phyloP scores from a whole-genome alignment of 345 rosid genomes.

The Mangifera indica region DNA sequence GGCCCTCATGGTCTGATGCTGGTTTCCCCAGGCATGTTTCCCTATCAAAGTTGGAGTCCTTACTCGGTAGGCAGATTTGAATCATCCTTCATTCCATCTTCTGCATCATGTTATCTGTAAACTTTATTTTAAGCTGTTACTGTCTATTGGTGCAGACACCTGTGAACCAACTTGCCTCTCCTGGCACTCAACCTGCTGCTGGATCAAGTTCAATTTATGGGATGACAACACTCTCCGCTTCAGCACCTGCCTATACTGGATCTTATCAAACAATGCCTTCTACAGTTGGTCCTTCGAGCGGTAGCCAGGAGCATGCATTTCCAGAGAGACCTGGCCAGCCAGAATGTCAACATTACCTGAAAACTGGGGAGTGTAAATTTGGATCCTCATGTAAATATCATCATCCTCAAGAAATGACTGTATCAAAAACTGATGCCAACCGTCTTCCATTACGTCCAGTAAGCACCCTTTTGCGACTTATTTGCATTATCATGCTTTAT shows the following conservation, averaged over 20 bases:
- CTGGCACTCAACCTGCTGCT: conserved; percentile 50
- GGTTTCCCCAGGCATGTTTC: conserved; percentile 67
- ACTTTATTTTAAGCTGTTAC: conserved; percentile 1
- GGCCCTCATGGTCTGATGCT: conserved; percentile 72
- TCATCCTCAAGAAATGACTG: conserved; percentile 66
- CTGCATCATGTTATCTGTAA: neutral
- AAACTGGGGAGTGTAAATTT: conserved; percentile 83
- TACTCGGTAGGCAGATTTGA: conserved; percentile 55
- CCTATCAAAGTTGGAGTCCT: conserved; percentile 68
- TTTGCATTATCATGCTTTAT: conserved; percentile 17
- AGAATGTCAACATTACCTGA: conserved; percentile 82
- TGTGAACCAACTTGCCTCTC: conserved; percentile 53
- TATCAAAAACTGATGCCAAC: conserved; percentile 42
- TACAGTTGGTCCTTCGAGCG: conserved; percentile 50
- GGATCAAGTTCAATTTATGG: conserved; percentile 66
- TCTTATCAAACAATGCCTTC: conserved; percentile 49
- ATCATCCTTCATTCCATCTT: neutral
- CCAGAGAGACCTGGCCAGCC: conserved; percentile 90
- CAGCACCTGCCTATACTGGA: conserved; percentile 61
- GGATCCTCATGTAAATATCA: conserved; percentile 88
- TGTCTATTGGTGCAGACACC: conserved; percentile 43
- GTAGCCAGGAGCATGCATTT: conserved; percentile 55
- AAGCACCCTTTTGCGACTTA: conserved; percentile 31
- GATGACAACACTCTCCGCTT: conserved; percentile 54
- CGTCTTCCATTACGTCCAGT: conserved; percentile 87